Evolutionary conservation across 106 monocot genomes (phyloP).

Genomic region (Gastrodia elata): DNA sequence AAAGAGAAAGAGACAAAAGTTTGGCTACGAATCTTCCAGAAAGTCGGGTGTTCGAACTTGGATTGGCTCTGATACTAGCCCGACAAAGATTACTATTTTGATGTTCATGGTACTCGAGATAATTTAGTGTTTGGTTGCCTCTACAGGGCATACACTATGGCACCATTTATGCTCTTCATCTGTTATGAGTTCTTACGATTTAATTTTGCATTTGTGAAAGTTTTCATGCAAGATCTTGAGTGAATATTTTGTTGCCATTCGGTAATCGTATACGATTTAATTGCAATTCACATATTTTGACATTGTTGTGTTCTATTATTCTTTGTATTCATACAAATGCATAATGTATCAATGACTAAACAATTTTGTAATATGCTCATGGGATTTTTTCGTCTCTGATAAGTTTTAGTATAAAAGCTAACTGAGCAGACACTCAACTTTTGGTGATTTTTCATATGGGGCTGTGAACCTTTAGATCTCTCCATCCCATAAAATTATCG

Average conservation of each 20-base stretch:
- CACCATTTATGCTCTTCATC: not conserved
- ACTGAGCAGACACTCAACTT: too few relatives aligned
- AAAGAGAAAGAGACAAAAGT: conserved; percentile 27
- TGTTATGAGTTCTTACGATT: not conserved
- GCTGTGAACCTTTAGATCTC: too few relatives aligned
- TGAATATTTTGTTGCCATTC: not conserved
- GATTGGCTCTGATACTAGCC: conserved; percentile 30
- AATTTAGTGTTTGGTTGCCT: conserved; percentile 72
- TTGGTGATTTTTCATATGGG: too few relatives aligned
- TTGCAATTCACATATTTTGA: too few relatives aligned
- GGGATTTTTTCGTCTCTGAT: too few relatives aligned
- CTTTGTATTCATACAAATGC: too few relatives aligned
- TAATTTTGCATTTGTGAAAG: not conserved
- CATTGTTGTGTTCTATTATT: too few relatives aligned
- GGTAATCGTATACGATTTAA: too few relatives aligned
- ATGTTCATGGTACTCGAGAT: conserved; percentile 68
- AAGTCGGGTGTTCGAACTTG: conserved; percentile 51
- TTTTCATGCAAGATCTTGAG: not conserved
- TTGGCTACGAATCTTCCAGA: conserved; percentile 19
- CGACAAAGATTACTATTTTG: conserved; percentile 68
- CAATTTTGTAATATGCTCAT: too few relatives aligned
- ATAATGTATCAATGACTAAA: too few relatives aligned
- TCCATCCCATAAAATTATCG: too few relatives aligned
- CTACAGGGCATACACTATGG: conserved; percentile 34
- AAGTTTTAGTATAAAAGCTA: too few relatives aligned